Base-by-base conservation (phyloP, 352 stramenopile species). In the Pythium dissotocum region DNA sequence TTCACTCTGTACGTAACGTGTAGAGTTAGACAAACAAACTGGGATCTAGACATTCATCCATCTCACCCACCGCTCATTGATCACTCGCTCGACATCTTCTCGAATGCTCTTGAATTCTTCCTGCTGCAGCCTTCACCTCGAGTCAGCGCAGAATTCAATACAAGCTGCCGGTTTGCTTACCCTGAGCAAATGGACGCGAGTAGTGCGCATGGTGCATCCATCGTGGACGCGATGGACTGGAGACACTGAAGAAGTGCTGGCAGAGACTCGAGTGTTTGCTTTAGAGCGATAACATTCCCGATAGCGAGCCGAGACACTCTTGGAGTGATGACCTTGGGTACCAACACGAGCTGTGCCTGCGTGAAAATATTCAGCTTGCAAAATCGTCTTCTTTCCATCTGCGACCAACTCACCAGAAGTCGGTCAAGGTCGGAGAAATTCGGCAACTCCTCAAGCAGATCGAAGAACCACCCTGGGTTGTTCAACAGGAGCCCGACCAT, bases 401-500 rank as follows among this genome's bases (percentile, higher is more conserved):
- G 21, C 6, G 36, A 13, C 33, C 2, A 40, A 65, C 55, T 55
- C 36, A 94, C 88, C 76, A 96, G 61, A 30, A 96, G 60, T 51
- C 83, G 73, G 59, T 96, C 88, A 18, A 95, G 69, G 58, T 94
- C 84, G 14, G 79, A 67, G 59, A 93, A 94, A 30, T 88, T 87
- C 9, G 70, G 69, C 5, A 96, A 71, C 30, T 89, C 77, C 54
- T 94, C 88, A 58, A 86, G 73, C 35, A 93, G 66, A 63, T 96
- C 86, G 32, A 96, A 94, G 72, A 91, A 93, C 75, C 83, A 90
- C 3, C 85, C 77, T 6, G 88, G 86, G 49, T 96, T 93, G 54
- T 91, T 78, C 1, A 96, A 71, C 33, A 94, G 89, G 10, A 91
- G 71, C 9, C 71, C 77, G 21, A 96, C 74, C 48, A 93, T 70